phyloP scores from a whole-genome alignment of 106 monocot genomes.

The Dendrobium huoshanense region DNA sequence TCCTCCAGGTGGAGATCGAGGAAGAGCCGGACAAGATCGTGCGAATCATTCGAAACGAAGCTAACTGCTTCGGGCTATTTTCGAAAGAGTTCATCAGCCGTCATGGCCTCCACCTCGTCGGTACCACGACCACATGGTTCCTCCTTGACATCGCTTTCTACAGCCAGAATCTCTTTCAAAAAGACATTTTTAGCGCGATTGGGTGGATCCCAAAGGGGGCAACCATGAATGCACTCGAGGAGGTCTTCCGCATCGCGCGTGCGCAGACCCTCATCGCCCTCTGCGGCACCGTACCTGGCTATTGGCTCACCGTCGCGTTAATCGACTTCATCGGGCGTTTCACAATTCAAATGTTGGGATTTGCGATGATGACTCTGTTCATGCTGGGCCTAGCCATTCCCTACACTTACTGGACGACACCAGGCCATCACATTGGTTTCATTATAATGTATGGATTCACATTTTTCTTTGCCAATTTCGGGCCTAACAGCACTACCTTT shows the following conservation, averaged over 20 bases:
- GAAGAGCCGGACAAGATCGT: background rate
- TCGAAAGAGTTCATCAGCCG: slow-evolving; percentile 16
- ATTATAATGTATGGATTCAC: slow-evolving; percentile 59
- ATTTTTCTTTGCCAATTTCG: slow-evolving; percentile 94
- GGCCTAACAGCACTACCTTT: slow-evolving; percentile 82
- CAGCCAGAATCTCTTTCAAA: slow-evolving; percentile 19
- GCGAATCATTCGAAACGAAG: background rate
- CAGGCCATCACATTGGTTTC: slow-evolving; percentile 52
- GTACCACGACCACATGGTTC: slow-evolving; percentile 19
- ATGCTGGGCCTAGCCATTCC: slow-evolving; percentile 18
- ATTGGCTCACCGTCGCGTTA: slow-evolving; percentile 26
- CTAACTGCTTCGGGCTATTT: slow-evolving; percentile 16
- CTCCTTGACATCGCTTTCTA: slow-evolving; percentile 25
- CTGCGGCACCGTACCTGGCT: slow-evolving; percentile 24
- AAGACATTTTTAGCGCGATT: slow-evolving; percentile 16
- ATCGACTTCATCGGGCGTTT: slow-evolving; percentile 16
- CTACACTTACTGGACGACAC: slow-evolving; percentile 44
- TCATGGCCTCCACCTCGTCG: slow-evolving; percentile 18
- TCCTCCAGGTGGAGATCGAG: slow-evolving; percentile 7
- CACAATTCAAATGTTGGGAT: slow-evolving; percentile 17
- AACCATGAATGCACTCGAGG: slow-evolving; percentile 24
- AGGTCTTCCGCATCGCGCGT: slow-evolving; percentile 17
- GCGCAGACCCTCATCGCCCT: slow-evolving; percentile 20
- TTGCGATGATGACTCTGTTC: slow-evolving; percentile 21
- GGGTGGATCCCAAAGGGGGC: slow-evolving; percentile 16